Evolutionary conservation across 805 yeast species (phyloP).

Genomic region (Wickerhamomyces hampshirensis): DNA sequence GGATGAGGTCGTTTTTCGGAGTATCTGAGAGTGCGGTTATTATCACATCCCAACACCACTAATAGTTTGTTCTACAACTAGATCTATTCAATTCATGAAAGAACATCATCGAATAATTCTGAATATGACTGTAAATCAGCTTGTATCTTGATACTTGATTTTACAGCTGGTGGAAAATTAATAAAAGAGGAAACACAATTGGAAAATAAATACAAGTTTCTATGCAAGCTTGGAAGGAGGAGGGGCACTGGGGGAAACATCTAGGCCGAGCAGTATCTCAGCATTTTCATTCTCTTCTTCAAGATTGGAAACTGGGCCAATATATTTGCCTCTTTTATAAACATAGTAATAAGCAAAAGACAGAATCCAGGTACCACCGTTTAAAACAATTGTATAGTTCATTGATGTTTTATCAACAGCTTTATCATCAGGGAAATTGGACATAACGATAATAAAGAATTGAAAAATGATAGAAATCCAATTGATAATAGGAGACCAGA

Average conservation of each 20-base stretch:
- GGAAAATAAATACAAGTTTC: no score
- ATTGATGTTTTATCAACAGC: conserved; percentile 38
- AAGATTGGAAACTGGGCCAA: conserved; percentile 47
- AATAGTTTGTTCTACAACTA: no score
- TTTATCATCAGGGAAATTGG: conserved; percentile 54
- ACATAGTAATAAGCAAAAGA: conserved; percentile 47
- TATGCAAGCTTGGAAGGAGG: no score
- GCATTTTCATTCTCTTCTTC: conserved; percentile 22
- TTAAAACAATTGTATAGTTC: conserved; percentile 72
- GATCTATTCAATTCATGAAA: no score
- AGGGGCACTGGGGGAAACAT: neutral
- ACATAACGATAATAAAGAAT: conserved; percentile 46
- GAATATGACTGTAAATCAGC: no score
- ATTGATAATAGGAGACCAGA: conserved; percentile 40
- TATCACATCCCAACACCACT: no score
- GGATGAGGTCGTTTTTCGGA: no score
- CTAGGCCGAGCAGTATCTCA: conserved; percentile 9
- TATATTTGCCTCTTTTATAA: conserved; percentile 48
- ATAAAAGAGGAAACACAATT: no score
- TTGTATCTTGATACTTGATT: no score
- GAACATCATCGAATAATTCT: no score
- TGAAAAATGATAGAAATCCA: conserved; percentile 47
- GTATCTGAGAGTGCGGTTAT: no score
- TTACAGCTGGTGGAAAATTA: no score
- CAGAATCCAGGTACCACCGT: conserved; percentile 55